These are phyloP conservation scores for Phytophthora hibernalis DNA, from an alignment of 352 stramenopile genomes.

Conservation along the genomic window DNA sequence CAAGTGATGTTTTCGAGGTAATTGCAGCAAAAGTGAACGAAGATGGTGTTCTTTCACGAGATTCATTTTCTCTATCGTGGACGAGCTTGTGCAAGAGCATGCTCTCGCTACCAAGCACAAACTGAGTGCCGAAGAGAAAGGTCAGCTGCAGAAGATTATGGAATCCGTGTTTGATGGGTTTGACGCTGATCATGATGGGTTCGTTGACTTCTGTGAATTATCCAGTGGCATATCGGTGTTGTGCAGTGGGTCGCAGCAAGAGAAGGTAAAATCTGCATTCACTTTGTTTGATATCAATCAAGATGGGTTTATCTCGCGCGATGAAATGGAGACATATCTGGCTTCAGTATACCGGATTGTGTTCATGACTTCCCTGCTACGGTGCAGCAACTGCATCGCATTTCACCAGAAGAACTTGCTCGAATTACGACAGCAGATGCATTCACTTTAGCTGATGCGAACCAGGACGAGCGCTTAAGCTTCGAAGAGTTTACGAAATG, in stretches of 20 bases:
- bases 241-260: slow-evolving; percentile 76
- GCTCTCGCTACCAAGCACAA: slow-evolving; percentile 30
- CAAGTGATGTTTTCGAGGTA: slow-evolving; percentile 84
- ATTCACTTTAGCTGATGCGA: slow-evolving; percentile 66
- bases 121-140: slow-evolving; percentile 36
- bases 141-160: slow-evolving; percentile 60
- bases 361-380: slow-evolving; percentile 68
- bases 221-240: slow-evolving; percentile 86
- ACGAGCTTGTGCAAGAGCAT: slow-evolving; percentile 60
- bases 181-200: slow-evolving; percentile 76
- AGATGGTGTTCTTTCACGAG: slow-evolving; percentile 75
- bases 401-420: slow-evolving; percentile 81
- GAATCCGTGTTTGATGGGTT: slow-evolving; percentile 80
- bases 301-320: slow-evolving; percentile 81
- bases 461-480: slow-evolving; percentile 74
- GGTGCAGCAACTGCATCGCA: slow-evolving; percentile 43
- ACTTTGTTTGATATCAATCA: slow-evolving; percentile 90
- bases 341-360: slow-evolving; percentile 86
- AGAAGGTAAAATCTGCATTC: slow-evolving; percentile 87
- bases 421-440: slow-evolving; percentile 71
- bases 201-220: slow-evolving; percentile 89
- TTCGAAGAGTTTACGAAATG: slow-evolving; percentile 89
- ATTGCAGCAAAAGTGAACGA: slow-evolving; percentile 85
- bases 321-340: slow-evolving; percentile 91
- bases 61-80: slow-evolving; percentile 78